Percentiles rank a stretch among this genome's conserved stretches.
Conservation (phyloP, 129 eudicot genomes). For the Escallonia herrerae region DNA sequence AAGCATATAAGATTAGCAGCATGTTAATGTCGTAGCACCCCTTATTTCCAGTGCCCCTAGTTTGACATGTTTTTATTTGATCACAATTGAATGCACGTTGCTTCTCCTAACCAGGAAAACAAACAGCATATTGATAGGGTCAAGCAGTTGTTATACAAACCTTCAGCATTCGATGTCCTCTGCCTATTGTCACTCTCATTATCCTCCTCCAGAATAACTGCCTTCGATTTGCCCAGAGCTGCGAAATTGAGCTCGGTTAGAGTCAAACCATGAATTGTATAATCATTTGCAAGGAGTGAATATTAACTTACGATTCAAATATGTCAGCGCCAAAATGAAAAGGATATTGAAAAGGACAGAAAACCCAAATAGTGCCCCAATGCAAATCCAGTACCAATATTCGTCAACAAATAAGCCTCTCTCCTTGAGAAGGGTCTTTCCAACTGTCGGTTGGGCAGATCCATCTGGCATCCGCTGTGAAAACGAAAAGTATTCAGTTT, state of each 20-base stretch:
- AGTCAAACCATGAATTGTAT: background rate
- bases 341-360: conserved; percentile 30
- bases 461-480: conserved; percentile 25
- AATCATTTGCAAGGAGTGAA: background rate
- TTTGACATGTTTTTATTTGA: too few species aligned
- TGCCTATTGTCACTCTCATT: conserved; percentile 4
- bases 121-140: background rate
- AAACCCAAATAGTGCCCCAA: conserved; percentile 29
- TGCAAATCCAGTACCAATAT: conserved; percentile 32
- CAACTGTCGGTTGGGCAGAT: conserved; percentile 24
- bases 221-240: conserved; percentile 27
- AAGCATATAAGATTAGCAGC: background rate
- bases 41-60: too few species aligned
- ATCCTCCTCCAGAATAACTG: conserved; percentile 18
- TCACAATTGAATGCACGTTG: too few species aligned
- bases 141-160: conserved; percentile 1
- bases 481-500: background rate
- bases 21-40: too few species aligned
- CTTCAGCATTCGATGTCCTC: conserved; percentile 7
- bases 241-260: background rate
- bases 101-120: background rate
- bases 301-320: conserved; percentile 28
- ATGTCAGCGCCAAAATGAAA: conserved; percentile 24
- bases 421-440: conserved; percentile 29
- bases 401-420: conserved; percentile 25